These are phyloP conservation scores for Rubroboletus satanas DNA, from an alignment of 768 basidiomycete genomes.

Conservation along the genomic window DNA sequence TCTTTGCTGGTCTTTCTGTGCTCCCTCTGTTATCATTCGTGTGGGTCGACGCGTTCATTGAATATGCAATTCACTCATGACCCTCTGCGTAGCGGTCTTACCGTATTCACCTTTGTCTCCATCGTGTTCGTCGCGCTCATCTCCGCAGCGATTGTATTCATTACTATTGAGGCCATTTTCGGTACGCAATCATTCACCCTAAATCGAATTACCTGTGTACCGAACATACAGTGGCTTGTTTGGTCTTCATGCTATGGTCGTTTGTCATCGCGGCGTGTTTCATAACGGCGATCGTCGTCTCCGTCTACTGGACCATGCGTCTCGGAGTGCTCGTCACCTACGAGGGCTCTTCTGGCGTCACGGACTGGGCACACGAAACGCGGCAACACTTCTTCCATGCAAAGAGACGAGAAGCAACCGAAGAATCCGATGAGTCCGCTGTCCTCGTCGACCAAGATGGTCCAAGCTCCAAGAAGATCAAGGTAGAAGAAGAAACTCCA, in stretches of 20 bases:
- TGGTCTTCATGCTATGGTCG: conserved; percentile 32
- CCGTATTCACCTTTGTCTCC: conserved; percentile 35
- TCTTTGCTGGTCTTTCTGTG: conserved; percentile 37
- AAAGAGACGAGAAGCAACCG: conserved; percentile 16
- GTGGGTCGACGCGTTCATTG: conserved; percentile 28
- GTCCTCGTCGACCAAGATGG: conserved; percentile 22
- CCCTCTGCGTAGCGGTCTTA: conserved; percentile 23
- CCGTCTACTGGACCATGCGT: conserved; percentile 32
- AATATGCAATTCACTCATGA: conserved; percentile 5
- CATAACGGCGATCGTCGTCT: conserved; percentile 29
- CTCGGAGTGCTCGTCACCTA: conserved; percentile 34
- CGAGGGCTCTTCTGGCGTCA: conserved; percentile 30
- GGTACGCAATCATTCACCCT: conserved; percentile 16
- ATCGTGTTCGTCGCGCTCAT: conserved; percentile 37
- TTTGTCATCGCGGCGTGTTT: conserved; percentile 33
- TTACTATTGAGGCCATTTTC: conserved; percentile 28
- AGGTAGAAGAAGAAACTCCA: conserved; percentile 18
- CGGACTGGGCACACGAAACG: conserved; percentile 31
- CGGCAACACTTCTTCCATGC: conserved; percentile 18
- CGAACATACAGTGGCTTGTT: conserved; percentile 29
- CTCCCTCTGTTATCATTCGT: conserved; percentile 36
- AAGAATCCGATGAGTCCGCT: conserved; percentile 25
- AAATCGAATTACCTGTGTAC: background rate
- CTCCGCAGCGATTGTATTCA: conserved; percentile 30
- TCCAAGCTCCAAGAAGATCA: conserved; percentile 17